These are phyloP conservation scores for Aristolochia californica DNA, from an alignment of 164 flowering plant genomes.

Conservation along the genomic window DNA sequence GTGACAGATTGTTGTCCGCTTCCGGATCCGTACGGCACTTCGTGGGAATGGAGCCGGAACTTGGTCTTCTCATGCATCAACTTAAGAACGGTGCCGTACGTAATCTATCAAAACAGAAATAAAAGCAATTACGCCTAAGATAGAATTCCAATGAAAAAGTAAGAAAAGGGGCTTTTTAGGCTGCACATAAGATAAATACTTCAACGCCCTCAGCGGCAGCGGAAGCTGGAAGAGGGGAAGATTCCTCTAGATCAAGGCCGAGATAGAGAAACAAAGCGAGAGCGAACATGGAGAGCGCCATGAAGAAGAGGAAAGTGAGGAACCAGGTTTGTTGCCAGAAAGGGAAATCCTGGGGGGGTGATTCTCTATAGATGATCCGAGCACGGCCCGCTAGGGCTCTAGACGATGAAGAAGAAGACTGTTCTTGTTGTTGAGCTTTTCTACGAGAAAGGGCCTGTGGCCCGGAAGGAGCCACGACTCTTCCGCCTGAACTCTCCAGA, in stretches of 20 bases:
- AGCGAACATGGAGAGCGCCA: slow-evolving; percentile 65
- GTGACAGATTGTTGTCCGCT: slow-evolving; percentile 99
- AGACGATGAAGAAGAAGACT: slow-evolving; percentile 16
- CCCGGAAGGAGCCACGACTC: slow-evolving; percentile 57
- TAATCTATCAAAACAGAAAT: slow-evolving; percentile 33
- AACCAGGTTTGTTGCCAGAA: slow-evolving; percentile 92
- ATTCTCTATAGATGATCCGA: slow-evolving; percentile 36
- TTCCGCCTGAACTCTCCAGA: slow-evolving; percentile 11
- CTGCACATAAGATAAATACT: slow-evolving; percentile 23
- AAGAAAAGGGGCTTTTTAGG: neutral
- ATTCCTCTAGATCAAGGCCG: slow-evolving; percentile 48
- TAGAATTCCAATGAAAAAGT: neutral
- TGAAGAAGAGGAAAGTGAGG: slow-evolving; percentile 42
- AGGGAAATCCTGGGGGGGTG: slow-evolving; percentile 36
- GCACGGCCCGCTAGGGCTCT: slow-evolving; percentile 20
- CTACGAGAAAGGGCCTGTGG: slow-evolving; percentile 32
- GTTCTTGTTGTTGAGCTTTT: slow-evolving; percentile 6
- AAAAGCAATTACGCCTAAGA: neutral
- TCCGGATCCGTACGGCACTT: slow-evolving; percentile 97
- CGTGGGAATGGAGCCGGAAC: slow-evolving; percentile 84
- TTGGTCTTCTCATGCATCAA: slow-evolving; percentile 94
- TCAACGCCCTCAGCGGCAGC: slow-evolving; percentile 71
- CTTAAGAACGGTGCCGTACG: slow-evolving; percentile 77
- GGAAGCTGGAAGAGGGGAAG: slow-evolving; percentile 33
- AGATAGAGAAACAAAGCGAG: slow-evolving; percentile 63